phyloP scores from a whole-genome alignment of 2,329 filamentous ascomycete species.

The Botrytis squamosa region DNA sequence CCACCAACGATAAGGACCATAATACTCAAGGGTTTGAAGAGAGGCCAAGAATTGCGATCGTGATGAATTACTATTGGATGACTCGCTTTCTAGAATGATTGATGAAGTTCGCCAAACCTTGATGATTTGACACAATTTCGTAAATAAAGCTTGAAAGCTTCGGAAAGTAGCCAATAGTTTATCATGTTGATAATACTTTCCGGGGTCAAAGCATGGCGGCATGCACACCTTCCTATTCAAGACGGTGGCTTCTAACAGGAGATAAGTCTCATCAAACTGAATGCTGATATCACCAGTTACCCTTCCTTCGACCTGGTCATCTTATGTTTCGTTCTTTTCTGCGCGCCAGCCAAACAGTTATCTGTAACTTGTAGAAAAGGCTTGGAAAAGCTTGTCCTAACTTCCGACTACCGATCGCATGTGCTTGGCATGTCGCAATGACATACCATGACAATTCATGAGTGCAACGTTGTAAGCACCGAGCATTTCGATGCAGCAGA shows the following conservation, averaged over 20 bases:
- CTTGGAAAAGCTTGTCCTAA: constrained; percentile 14
- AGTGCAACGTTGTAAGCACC: background rate
- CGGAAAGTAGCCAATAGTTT: background rate
- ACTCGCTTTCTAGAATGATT: background rate
- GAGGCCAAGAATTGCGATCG: background rate
- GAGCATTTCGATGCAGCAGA: background rate
- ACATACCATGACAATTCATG: background rate
- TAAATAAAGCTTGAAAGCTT: background rate
- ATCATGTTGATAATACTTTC: background rate
- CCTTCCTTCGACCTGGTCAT: too few relatives aligned
- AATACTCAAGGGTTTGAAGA: background rate
- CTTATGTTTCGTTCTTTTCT: background rate
- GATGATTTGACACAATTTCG: background rate
- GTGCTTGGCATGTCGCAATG: background rate
- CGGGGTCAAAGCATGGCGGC: background rate
- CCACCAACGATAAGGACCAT: constrained; percentile 3
- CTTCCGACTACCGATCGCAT: background rate
- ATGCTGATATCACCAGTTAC: background rate
- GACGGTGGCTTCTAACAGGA: background rate
- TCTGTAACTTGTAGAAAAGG: background rate
- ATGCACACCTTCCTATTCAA: constrained; percentile 14
- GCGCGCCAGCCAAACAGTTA: background rate
- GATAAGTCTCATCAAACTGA: background rate
- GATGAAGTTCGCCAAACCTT: background rate
- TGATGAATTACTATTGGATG: background rate